phyloP scores from a whole-genome alignment of 352 stramenopile genomes.

The Hyaloperonospora brassicae region DNA sequence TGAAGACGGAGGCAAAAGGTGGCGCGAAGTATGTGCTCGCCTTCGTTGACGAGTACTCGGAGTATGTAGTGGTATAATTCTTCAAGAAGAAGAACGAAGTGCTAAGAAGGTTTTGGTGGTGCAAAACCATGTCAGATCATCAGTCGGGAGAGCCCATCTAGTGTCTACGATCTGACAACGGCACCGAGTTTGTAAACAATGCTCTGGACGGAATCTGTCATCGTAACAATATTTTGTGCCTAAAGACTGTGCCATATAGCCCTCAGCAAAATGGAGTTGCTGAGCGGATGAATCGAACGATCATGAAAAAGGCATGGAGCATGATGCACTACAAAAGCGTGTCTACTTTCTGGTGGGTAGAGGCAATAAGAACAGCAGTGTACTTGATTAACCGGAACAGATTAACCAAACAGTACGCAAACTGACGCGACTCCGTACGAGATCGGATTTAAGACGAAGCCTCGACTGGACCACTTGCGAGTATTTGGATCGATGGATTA shows the following conservation, averaged over 20 bases:
- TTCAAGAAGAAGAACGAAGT: no score
- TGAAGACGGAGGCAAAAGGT: no score
- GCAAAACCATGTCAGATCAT: not conserved
- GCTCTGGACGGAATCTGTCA: no score
- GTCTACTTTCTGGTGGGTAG: not conserved
- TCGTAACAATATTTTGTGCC: no score
- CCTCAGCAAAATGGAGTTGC: not conserved
- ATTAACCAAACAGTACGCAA: not conserved
- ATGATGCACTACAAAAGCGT: no score
- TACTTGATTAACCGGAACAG: no score
- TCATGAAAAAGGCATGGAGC: not conserved
- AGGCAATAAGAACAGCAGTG: not conserved
- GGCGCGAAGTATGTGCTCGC: constrained; percentile 3
- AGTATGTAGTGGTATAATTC: not conserved
- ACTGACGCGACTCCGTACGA: not conserved
- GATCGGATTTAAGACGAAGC: not conserved
- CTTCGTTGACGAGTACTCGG: constrained; percentile 1
- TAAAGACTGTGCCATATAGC: not conserved
- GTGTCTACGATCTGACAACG: constrained; percentile 26
- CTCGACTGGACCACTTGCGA: not conserved
- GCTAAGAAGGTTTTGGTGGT: not conserved
- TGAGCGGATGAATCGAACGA: no score
- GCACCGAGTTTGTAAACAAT: constrained; percentile 14
- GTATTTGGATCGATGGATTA: not conserved
- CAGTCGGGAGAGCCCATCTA: constrained; percentile 18